Conservation (phyloP, 2,329 filamentous ascomycete genomes). For the Phyllachora maydis region DNA sequence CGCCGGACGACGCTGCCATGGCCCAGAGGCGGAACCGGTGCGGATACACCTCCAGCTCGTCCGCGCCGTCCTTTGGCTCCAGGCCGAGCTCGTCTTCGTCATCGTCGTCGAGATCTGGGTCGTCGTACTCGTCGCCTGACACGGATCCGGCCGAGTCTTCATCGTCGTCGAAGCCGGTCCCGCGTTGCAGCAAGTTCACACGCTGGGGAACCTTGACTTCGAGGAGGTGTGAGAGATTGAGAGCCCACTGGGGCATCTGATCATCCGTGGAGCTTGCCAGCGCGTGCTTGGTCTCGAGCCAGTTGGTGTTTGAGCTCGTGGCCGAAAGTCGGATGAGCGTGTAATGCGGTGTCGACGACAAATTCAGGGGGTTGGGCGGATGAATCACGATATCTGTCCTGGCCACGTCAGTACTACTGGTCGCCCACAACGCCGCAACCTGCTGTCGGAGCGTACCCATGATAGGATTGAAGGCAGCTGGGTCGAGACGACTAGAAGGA, state of each 20-base stretch:
- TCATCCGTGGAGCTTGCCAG: too few relatives aligned
- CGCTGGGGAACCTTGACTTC: slow-evolving; percentile 6
- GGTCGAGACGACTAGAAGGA: slow-evolving; percentile 3
- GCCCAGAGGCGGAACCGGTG: slow-evolving; percentile 32
- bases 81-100: slow-evolving; percentile 5
- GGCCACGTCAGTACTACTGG: background rate
- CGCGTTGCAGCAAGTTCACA: too few relatives aligned
- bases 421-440: background rate
- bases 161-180: too few relatives aligned
- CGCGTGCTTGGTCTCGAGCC: slow-evolving; percentile 29
- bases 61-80: slow-evolving; percentile 13
- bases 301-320: slow-evolving; percentile 25
- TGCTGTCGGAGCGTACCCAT: slow-evolving; percentile 14
- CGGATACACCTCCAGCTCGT: slow-evolving; percentile 14
- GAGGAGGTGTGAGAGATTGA: slow-evolving; percentile 3
- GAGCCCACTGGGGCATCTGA: slow-evolving; percentile 3
- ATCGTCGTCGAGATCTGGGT: slow-evolving; percentile 5
- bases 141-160: slow-evolving; percentile 1
- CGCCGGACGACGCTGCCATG: slow-evolving; percentile 27
- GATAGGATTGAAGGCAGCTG: slow-evolving; percentile 20
- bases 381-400: slow-evolving; percentile 26
- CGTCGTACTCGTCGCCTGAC: slow-evolving; percentile 4
- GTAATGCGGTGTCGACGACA: slow-evolving; percentile 20
- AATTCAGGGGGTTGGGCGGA: slow-evolving; percentile 11
- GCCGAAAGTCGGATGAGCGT: slow-evolving; percentile 30